Base-by-base conservation (phyloP, 73 alveolate genomes). In the Diophrys appendiculata region DNA sequence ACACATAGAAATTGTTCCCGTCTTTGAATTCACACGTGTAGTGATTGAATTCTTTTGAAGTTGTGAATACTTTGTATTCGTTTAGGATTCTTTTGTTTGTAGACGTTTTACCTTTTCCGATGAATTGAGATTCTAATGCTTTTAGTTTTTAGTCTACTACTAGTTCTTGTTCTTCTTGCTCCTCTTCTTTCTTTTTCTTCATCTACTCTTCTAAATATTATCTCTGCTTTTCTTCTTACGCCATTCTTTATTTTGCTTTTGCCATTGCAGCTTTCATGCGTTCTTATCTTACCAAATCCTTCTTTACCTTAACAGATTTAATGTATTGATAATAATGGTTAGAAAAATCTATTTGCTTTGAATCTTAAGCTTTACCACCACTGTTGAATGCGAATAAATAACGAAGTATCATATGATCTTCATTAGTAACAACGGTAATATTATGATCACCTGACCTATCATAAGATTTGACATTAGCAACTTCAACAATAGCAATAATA, bases 1-100 rank as follows among this genome's bases (percentile, higher is more conserved):
- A 83, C 0, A 68, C 68, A 33, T 83, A 83, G 76, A 83, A 54
- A 35, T 83, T 83, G 28, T 25, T 31, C 27, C 78, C 82, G 28
- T 76, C 60, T 34, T 24, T 14, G 72, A 83, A 76, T 26, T 83
- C 78, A 31, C 55, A 22, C 2, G 27, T 54, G 1, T 56, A 14
- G 30, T 34, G 33, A 27, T 73, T 77, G 73, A 83, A 76, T 52
- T 83, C 91, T 23, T 29, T 26, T 8, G 77, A 67, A 24, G 55
- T 76, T 0, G 68, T 28, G 25, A 54, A 54, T 34, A 53, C 72
- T 65, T 83, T 76, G 33, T 75, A 65, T 27, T 83, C 91, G 28
- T 83, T 75, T 34, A 26, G 11, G 52, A 65, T 76, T 79, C 80
- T 76, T 29, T 53, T 72, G 28, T 25, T 53, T 2, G 84, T 26